Conservation (phyloP, 139 green algal genomes). For the Microglena sp. region DNA sequence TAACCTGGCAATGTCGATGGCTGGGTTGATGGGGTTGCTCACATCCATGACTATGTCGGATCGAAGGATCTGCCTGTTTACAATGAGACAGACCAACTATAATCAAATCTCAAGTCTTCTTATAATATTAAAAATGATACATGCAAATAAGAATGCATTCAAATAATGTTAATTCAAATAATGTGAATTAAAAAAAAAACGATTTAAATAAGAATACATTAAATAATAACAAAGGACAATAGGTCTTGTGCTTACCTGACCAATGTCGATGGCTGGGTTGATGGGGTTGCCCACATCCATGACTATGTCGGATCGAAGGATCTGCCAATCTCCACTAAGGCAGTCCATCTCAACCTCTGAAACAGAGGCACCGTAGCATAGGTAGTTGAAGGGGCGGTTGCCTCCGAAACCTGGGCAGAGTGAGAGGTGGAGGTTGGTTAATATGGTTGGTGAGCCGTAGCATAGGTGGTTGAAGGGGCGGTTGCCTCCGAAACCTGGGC, state of each 20-base stretch:
- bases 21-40: conserved; percentile 59
- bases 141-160: no score
- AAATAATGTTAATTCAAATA: no score
- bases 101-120: no score
- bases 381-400: conserved; percentile 88
- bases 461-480: conserved; percentile 90
- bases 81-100: no score
- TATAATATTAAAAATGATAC: no score
- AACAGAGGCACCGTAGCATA: conserved; percentile 50
- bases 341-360: conserved; percentile 85
- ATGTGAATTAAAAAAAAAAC: no score
- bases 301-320: conserved; percentile 72
- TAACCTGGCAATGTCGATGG: conserved; percentile 81
- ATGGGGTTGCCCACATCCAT: conserved; percentile 93
- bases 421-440: no score
- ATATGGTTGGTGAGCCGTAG: no score
- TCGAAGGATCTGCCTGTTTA: no score
- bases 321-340: conserved; percentile 72
- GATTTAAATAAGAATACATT: no score
- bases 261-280: conserved; percentile 95
- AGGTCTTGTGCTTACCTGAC: conserved; percentile 73
- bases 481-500: conserved; percentile 49
- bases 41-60: conserved; percentile 91
- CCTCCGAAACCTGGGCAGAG: conserved; percentile 47
- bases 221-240: no score